Evolutionary conservation across 176 grass and related monocot genomes (phyloP), one percentile per base, ranked within the genome.

Genomic region (Aegilops bicornis): DNA sequence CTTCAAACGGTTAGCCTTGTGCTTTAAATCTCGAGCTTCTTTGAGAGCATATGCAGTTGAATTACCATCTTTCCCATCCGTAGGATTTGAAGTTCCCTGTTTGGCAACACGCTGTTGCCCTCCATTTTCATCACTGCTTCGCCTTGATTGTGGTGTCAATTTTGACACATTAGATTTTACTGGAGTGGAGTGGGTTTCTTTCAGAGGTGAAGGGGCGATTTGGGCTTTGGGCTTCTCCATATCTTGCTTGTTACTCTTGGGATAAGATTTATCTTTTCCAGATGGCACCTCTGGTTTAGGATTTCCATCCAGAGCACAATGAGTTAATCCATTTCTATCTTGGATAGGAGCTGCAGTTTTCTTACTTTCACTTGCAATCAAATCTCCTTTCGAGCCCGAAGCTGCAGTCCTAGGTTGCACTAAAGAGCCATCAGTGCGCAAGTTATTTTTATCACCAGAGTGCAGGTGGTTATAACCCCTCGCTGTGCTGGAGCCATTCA

Each of bases 1-100:
- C 97, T 98, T 96, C 65, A 98, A 91, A 91, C 94, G 97, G 69
- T 98, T 94, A 76, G 94, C 97, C 76, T 88, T 94, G 86, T 98
- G 97, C 79, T 98, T 98, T 27, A 98, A 88, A 86, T 87, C 94
- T 70, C 90, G 85, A 30, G 97, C 97, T 90, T 98, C 97, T 91
- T 98, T 96, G 61, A 81, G 85, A 80, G 70, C 79, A 88, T 88
- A 89, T 65, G 76, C 88, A 86, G 88, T 29, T 64, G 89, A 87
- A 84, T 81, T 88, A 85, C 76, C 65, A 82, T 93, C 95, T 91
- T 92, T 96, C 85, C 82, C 94, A 58, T 94, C 87, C 31, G 76
- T 82, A 63, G 73, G 81, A 87, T 88, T 92, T 65, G 88, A 84
- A 83, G 74, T 86, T 82, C 82, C 80, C 70, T 91, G 88, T 83